Evolutionary conservation across 371 early-diverging fungal species (phyloP).

Genomic region (Mortierella sp.): DNA sequence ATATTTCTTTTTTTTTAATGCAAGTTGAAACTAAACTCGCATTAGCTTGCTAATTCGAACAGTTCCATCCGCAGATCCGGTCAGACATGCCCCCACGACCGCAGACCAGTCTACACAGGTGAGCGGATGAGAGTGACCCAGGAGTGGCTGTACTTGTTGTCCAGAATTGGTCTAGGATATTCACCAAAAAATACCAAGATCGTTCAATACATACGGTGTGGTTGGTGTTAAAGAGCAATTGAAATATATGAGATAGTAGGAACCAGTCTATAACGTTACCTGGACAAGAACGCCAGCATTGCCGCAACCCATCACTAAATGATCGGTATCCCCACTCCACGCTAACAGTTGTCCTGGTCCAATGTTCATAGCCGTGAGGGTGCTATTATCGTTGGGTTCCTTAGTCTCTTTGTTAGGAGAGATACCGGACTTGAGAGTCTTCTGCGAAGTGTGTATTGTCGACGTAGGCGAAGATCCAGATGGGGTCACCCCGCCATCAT

Average conservation of each 20-base stretch:
- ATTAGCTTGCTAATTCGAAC: conserved; percentile 68
- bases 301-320: conserved; percentile 50
- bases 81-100: conserved; percentile 65
- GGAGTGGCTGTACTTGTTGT: conserved; percentile 58
- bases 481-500: conserved; percentile 5
- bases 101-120: conserved; percentile 70
- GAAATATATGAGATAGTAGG: too few species aligned
- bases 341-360: conserved; percentile 42
- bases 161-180: conserved; percentile 57
- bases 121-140: conserved; percentile 58
- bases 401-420: not conserved
- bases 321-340: conserved; percentile 52
- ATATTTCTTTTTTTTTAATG: conserved; percentile 1
- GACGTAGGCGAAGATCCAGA: not conserved
- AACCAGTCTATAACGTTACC: not conserved
- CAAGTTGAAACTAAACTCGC: conserved; percentile 53
- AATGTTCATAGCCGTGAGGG: conserved; percentile 36
- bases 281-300: conserved; percentile 51
- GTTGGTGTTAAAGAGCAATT: not conserved
- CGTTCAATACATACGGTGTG: too few species aligned
- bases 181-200: not conserved
- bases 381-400: conserved; percentile 13
- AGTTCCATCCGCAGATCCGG: conserved; percentile 67
- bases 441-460: not conserved
- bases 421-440: not conserved